Conservation (phyloP, 345 rosid genomes). For the Salix viminalis region DNA sequence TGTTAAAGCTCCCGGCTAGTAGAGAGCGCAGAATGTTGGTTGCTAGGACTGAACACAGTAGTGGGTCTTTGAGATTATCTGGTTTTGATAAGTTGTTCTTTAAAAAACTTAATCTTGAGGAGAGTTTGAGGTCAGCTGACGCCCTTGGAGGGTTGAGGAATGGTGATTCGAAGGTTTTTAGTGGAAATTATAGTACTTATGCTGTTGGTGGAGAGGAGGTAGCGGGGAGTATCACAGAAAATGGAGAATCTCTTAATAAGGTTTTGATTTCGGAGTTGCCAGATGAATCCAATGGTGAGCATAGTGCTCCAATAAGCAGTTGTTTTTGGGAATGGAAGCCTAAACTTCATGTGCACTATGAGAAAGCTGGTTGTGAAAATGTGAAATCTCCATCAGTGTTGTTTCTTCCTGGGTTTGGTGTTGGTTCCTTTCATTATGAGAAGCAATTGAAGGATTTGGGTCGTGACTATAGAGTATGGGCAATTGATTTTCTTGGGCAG, state of each 20-base stretch:
- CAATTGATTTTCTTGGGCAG: constrained; percentile 93
- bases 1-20: constrained; percentile 19
- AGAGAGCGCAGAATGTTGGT: constrained; percentile 18
- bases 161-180: constrained; percentile 31
- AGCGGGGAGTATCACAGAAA: constrained; percentile 25
- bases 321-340: constrained; percentile 86
- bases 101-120: constrained; percentile 5
- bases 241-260: constrained; percentile 37
- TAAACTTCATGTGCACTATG: constrained; percentile 63
- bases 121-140: constrained; percentile 16
- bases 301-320: constrained; percentile 48
- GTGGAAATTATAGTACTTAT: constrained; percentile 43
- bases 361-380: constrained; percentile 66
- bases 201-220: constrained; percentile 56
- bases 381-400: constrained; percentile 62
- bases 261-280: constrained; percentile 74
- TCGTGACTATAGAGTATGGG: constrained; percentile 87
- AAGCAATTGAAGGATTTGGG: constrained; percentile 89
- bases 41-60: constrained; percentile 19
- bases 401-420: constrained; percentile 96
- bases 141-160: constrained; percentile 16
- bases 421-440: constrained; percentile 92
- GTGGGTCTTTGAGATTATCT: constrained; percentile 25
- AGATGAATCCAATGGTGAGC: constrained; percentile 49
- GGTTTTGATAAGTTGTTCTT: constrained; percentile 4